Base-by-base conservation (phyloP, 768 basidiomycete species). In the Pholiota microspora region DNA sequence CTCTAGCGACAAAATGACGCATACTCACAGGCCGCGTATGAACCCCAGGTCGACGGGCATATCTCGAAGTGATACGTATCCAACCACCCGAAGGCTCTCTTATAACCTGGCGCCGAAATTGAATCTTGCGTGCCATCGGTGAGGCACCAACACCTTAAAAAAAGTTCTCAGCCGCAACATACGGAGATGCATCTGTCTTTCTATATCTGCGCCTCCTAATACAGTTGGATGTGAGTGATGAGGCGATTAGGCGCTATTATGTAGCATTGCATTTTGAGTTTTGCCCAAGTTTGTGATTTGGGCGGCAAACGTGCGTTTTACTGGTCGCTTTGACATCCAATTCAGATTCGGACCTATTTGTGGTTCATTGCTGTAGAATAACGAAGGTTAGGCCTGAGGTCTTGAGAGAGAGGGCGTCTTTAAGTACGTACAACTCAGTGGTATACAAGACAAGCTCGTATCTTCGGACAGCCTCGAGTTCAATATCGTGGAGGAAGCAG, bases 1-100 rank as follows among this genome's bases (percentile, higher is more conserved):
- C 13, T 10, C 23, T 18, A 28, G 16, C 25, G 16, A 18, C 10
- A 9, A 9, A 40, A 13, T 21, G 28, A 16, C 24, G n/a, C 24
- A 16, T 16, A 59, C 58, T 55, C 42, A 59, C 58, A 59, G 28
- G 35, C 48, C 58, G 18, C n/a, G 16, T 7, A 40, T 23, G 38
- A 40, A 40, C 10, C 38, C 38, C 18, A 5, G 38, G 38, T 40
- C 38, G 38, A 40, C 38, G 38, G 38, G 38, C 38, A 40, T 40
- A 16, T 23, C 18, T 23, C 10, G 6, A 23, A 40, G 10, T 9
- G 21, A 10, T 21, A 16, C 9, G 38, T 4, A 40, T 23, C 18
- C 2, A 23, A 18, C 4, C 21, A 8, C 10, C 38, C 16, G n/a
- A 16, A 8, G 18, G 38, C 38, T 40, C 38, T 40, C 38, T 40